A percentile compares a stretch with the other conserved stretches of the same genome.
Conservation (phyloP, 148 eudicot species). For the Rhododendron ovatum region DNA sequence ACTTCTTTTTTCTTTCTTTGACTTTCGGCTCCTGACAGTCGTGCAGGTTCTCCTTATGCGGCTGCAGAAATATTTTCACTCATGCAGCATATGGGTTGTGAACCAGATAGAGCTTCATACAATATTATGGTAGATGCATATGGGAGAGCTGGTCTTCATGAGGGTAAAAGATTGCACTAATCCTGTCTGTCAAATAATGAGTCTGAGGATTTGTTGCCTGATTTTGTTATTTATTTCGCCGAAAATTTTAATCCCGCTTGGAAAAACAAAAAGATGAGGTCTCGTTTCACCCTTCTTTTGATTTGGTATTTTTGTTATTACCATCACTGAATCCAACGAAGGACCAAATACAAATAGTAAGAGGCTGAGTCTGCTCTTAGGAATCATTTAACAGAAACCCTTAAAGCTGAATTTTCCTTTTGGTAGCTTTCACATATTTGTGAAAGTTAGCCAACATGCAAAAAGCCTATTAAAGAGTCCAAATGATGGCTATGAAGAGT, state of each 20-base stretch:
- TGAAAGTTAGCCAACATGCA: too few relatives aligned
- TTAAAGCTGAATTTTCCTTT: neutral
- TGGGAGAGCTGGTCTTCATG: constrained; percentile 79
- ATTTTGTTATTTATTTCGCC: too few relatives aligned
- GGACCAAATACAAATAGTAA: neutral
- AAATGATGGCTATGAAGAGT: neutral
- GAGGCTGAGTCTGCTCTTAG: neutral
- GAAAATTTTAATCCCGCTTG: neutral
- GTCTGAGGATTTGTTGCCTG: too few relatives aligned
- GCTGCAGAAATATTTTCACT: constrained; percentile 84
- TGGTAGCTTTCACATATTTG: neutral
- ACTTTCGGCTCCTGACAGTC: constrained; percentile 39
- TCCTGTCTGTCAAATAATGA: neutral
- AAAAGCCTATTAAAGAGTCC: neutral
- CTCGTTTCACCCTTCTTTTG: neutral
- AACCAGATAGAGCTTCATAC: constrained; percentile 81
- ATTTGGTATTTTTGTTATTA: neutral
- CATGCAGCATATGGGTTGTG: constrained; percentile 87
- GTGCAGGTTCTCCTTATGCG: constrained; percentile 74
- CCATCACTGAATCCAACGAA: neutral
- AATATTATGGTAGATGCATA: constrained; percentile 92
- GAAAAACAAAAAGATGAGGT: neutral
- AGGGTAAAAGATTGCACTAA: constrained; percentile 31
- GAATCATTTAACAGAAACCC: neutral
- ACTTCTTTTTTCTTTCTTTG: neutral